Evolutionary conservation across 441 rosid genomes (phyloP), one percentile per base, ranked within the genome.

Genomic region (Erysimum cheiri): DNA sequence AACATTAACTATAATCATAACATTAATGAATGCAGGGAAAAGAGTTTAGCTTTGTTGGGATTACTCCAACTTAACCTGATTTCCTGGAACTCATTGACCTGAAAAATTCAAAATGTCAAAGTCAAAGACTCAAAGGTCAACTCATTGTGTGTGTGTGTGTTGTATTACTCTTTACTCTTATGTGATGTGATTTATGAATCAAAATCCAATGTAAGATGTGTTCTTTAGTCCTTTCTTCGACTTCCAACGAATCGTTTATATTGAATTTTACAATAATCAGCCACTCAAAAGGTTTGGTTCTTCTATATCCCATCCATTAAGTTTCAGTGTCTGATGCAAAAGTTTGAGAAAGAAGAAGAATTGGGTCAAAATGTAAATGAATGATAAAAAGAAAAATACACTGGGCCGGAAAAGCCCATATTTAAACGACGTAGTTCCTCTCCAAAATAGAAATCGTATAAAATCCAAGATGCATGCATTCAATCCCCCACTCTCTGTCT

Each of bases 81-180:
- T 59, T 73, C 50, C 48, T 73, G 68, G 57, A 73, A 33, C 53
- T 65, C 71, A 40, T 41, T 57, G 29, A 58, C 71, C 44, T 65
- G 52, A 57, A 28, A 53, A 35, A 8, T 1, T 33, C 19, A 4
- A 69, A 12, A 22, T 11, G 44, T 57, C 62, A 12, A 4, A 19
- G 5, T 17, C 14, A 28, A 6, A 22, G 24, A 22, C 24, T 22
- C 24, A 22, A 41, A 37, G 14, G 28, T 28, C 59, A 31, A 19
- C 22, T n/a, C n/a, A n/a, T n/a, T n/a, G n/a, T n/a, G n/a, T n/a
- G n/a, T n/a, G n/a, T n/a, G n/a, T n/a, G n/a, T n/a, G n/a, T n/a
- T n/a, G n/a, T n/a, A n/a, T n/a, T n/a, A n/a, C n/a, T n/a, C n/a
- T 22, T 22, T 2, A 22, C 24, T 22, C 24, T 22, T 22, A 1